Conservation (phyloP, 257 asterid genomes). For the Nicotiana obtusifolia region DNA sequence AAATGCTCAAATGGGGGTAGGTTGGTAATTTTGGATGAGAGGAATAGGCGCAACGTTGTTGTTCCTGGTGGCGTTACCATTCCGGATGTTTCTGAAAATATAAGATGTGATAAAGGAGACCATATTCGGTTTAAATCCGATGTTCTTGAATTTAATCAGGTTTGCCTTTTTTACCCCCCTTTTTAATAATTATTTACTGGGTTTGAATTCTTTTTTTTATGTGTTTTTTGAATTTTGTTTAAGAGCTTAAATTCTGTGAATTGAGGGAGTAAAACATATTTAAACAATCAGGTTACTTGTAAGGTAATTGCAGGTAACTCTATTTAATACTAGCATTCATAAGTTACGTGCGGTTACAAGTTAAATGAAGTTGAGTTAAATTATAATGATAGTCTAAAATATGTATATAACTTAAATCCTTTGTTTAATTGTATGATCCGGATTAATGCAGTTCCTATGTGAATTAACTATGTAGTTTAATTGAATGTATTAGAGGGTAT, state of each 20-base stretch:
- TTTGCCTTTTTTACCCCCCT: neutral
- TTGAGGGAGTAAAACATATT: no score
- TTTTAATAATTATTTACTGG: neutral
- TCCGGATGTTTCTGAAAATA: constrained; percentile 67
- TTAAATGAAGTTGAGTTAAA: no score
- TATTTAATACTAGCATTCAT: no score
- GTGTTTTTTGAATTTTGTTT: no score
- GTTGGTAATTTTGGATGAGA: constrained; percentile 58
- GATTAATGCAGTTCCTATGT: neutral
- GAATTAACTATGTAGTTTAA: neutral
- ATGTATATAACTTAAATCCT: no score
- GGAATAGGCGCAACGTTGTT: constrained; percentile 52
- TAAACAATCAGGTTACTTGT: no score
- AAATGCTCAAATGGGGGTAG: constrained; percentile 54
- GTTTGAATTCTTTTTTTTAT: neutral
- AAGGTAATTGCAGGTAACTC: no score
- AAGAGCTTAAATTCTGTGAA: no score
- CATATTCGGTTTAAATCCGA: constrained; percentile 90
- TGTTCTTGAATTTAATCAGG: constrained; percentile 93
- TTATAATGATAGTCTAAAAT: no score
- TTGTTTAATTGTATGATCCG: neutral
- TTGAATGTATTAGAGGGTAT: neutral
- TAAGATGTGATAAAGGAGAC: constrained; percentile 85
- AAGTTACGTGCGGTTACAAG: no score
- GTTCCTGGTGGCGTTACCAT: constrained; percentile 68